Conservation (phyloP, 352 stramenopile genomes). For the Globisporangium barbulae region DNA sequence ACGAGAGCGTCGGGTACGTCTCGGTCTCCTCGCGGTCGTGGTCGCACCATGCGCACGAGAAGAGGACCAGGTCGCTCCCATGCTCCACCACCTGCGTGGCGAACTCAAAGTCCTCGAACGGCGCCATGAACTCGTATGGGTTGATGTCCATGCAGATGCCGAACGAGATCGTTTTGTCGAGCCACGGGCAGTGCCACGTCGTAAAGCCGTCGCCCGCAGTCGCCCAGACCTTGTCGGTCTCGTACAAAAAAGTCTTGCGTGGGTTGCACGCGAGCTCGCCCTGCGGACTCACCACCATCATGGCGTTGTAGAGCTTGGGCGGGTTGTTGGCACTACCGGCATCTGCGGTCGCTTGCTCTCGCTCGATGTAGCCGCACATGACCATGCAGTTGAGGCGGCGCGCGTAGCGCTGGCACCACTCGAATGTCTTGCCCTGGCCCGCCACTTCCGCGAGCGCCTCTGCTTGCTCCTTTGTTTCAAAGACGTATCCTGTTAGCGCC, state of each 20-base stretch:
- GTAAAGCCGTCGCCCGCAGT: slow-evolving; percentile 57
- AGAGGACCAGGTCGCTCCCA: slow-evolving; percentile 72
- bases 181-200: slow-evolving; percentile 72
- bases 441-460: slow-evolving; percentile 59
- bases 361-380: slow-evolving; percentile 71
- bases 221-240: slow-evolving; percentile 81
- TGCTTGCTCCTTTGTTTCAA: slow-evolving; percentile 50
- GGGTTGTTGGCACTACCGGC: slow-evolving; percentile 8
- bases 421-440: slow-evolving; percentile 49
- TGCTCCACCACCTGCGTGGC: slow-evolving; percentile 42
- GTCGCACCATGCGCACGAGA: slow-evolving; percentile 82
- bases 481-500: slow-evolving; percentile 82
- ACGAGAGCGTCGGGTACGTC: slow-evolving; percentile 51
- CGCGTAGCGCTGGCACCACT: slow-evolving; percentile 66
- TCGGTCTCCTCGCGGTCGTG: slow-evolving; percentile 51
- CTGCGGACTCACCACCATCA: slow-evolving; percentile 72
- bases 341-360: slow-evolving; percentile 4
- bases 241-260: slow-evolving; percentile 82
- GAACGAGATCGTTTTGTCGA: slow-evolving; percentile 76
- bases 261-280: slow-evolving; percentile 68
- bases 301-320: slow-evolving; percentile 64
- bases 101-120: slow-evolving; percentile 74
- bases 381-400: slow-evolving; percentile 59
- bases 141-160: slow-evolving; percentile 92
- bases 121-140: slow-evolving; percentile 69